Evolutionary conservation across 2,329 filamentous ascomycete species (phyloP), one percentile per base, ranked within the genome.

Genomic region (Penicillium sp.): DNA sequence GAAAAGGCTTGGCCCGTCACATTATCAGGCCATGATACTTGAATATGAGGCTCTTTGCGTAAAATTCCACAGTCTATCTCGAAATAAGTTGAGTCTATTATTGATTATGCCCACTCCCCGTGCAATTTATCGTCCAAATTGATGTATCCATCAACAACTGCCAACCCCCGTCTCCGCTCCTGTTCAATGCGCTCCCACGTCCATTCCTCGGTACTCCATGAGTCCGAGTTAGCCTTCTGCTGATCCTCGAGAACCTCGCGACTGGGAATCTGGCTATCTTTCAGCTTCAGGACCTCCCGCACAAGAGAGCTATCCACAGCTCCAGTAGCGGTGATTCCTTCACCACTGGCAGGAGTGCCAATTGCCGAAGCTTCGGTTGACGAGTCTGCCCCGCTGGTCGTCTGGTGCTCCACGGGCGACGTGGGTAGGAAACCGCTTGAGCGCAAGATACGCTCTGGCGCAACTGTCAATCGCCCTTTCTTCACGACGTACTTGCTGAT

Each of bases 401-500:
- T 64, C 13, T 67, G 46, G 8, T 35, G 55, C 6, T 88, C 89
- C 11, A 84, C 87, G 0, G 92, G 92, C 52, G 88, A 83, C 59
- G 84, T 79, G 0, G 95, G 95, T 54, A 98, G 79, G 73, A 97
- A 80, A 1, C 88, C 87, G 53, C 89, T 89, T 38, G 88, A 85
- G 46, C 85, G 82, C 28, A 98, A 81, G 7, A 94, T 82, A 51
- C 90, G 82, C 67, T 93, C 89, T 0, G 95, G 93, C 65, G 93
- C 87, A 4, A 98, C 86, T 0, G 94, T 98, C 70, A 95, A 82
- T 26, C 94, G 83, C 0, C 89, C 91, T 58, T 92, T 83, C 80
- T 94, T 94, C 74, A 92, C 88, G 43, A 94, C 91, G 75, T 94
- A 94, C 80, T 93, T 93, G 79, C 85, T 88, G 46, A 94, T 76